phyloP scores from a whole-genome alignment of 108 stramenopile species.

The Mediolabrus comicus region DNA sequence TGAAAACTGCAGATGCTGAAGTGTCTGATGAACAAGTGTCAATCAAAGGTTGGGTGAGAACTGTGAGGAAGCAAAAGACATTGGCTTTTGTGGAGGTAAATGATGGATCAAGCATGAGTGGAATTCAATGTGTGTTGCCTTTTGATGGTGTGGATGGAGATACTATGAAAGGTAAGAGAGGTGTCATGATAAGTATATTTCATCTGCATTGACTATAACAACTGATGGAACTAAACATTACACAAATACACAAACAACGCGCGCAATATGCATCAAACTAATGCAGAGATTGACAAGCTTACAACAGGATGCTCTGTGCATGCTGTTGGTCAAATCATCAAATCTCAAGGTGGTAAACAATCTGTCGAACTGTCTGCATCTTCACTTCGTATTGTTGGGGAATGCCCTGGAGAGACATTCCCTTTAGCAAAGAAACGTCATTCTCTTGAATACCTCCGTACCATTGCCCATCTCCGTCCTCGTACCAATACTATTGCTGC shows the following conservation, averaged over 20 bases:
- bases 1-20: constrained; percentile 71
- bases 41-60: constrained; percentile 97
- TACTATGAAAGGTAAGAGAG: constrained; percentile 64
- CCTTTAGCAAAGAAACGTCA: constrained; percentile 99
- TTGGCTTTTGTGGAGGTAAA: constrained; percentile 97
- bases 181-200: background rate
- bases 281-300: constrained; percentile 75
- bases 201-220: background rate
- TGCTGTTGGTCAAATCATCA: constrained; percentile 76
- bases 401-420: constrained; percentile 91
- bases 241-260: background rate
- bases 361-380: constrained; percentile 86
- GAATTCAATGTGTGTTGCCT: constrained; percentile 89
- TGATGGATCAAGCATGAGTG: constrained; percentile 92
- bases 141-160: constrained; percentile 69
- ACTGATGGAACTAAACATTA: background rate
- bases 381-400: constrained; percentile 82
- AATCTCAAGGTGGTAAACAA: constrained; percentile 89
- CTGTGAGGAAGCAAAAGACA: constrained; percentile 96
- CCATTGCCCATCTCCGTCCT: constrained; percentile 95
- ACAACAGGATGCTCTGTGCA: constrained; percentile 93
- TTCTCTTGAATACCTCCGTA: constrained; percentile 94
- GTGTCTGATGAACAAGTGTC: constrained; percentile 70
- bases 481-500: constrained; percentile 97
- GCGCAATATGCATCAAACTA: background rate